These are phyloP conservation scores for Amanita rubescens DNA, from an alignment of 768 basidiomycete genomes.

Conservation along the genomic window DNA sequence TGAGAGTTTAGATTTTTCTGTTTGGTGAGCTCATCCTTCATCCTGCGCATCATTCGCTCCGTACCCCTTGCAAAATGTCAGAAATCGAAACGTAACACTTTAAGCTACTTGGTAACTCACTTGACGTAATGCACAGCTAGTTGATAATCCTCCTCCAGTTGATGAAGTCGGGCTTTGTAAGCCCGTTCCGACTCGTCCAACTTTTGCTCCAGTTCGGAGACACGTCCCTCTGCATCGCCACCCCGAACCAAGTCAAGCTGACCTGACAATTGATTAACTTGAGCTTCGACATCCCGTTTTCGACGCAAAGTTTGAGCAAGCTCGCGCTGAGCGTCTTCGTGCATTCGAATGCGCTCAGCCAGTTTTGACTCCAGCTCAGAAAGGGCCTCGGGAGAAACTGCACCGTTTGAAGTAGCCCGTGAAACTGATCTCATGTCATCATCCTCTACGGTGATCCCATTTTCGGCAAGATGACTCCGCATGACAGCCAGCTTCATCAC, in stretches of 20 bases:
- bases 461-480: conserved; percentile 81
- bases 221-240: conserved; percentile 40
- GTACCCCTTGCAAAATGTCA: conserved; percentile 60
- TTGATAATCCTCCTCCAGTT: conserved; percentile 94
- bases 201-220: conserved; percentile 66
- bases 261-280: conserved; percentile 52
- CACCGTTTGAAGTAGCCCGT: conserved; percentile 23
- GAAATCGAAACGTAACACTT: not conserved
- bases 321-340: conserved; percentile 73
- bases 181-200: conserved; percentile 71
- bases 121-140: conserved; percentile 97
- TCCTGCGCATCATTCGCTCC: conserved; percentile 94
- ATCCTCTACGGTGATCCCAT: conserved; percentile 75
- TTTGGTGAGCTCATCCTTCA: conserved; percentile 92
- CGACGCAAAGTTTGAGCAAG: conserved; percentile 56
- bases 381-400: conserved; percentile 37
- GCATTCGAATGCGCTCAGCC: conserved; percentile 60
- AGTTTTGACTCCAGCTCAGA: conserved; percentile 75
- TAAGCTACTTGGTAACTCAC: conserved; percentile 44
- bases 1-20: conserved; percentile 76
- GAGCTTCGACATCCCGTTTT: conserved; percentile 70
- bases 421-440: conserved; percentile 49
- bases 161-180: conserved; percentile 74
- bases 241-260: conserved; percentile 63
- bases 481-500: conserved; percentile 72